These are phyloP conservation scores for Solanum phureja DNA, from an alignment of 257 asterid species.

Conservation along the genomic window DNA sequence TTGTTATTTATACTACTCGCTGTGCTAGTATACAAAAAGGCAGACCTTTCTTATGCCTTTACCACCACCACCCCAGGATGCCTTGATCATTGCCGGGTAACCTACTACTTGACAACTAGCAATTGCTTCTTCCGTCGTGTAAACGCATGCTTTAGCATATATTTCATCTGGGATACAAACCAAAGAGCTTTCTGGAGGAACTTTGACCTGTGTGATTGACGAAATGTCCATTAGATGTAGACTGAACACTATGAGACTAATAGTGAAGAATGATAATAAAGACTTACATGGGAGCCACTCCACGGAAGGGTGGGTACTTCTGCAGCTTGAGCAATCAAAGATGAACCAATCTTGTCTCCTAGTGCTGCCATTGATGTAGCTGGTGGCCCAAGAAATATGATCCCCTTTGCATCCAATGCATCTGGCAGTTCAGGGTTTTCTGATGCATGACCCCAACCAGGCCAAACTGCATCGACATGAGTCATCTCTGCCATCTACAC, in stretches of 20 bases:
- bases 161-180: constrained; percentile 69
- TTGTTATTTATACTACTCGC: neutral
- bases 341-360: constrained; percentile 98
- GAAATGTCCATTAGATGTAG: constrained; percentile 7
- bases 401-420: constrained; percentile 72
- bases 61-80: constrained; percentile 99
- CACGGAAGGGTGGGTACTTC: constrained; percentile 98
- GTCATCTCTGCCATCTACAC: constrained; percentile 96
- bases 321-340: constrained; percentile 97
- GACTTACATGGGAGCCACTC: constrained; percentile 95
- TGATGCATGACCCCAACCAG: constrained; percentile 99
- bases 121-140: constrained; percentile 91
- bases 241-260: neutral
- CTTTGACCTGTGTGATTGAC: constrained; percentile 47
- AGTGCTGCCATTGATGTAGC: constrained; percentile 88
- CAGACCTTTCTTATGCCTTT: constrained; percentile 98
- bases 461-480: constrained; percentile 98
- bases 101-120: constrained; percentile 97
- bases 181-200: constrained; percentile 66
- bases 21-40: constrained; percentile 1
- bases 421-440: constrained; percentile 98
- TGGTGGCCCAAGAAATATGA: constrained; percentile 92
- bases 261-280: constrained; percentile 6
- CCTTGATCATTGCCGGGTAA: constrained; percentile 99
- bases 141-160: constrained; percentile 86